Base-by-base conservation (phyloP, 768 basidiomycete species). In the Gloeophyllum trabeum region DNA sequence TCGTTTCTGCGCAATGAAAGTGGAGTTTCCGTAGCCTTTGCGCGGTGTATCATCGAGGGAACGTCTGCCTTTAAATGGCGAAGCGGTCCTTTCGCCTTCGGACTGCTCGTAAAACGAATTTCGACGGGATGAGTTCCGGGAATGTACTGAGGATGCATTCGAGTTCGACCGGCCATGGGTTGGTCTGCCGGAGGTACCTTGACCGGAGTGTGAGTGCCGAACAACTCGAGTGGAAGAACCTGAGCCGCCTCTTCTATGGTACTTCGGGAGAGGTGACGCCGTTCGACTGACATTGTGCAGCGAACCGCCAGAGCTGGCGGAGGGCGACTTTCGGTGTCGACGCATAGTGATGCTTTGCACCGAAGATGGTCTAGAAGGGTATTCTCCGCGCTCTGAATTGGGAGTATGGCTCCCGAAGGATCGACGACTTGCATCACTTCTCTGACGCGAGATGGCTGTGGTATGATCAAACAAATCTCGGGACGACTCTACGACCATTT, bases 331-430 rank as follows among this genome's bases (percentile, higher is more conserved):
- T 32, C 77, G 67, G 59, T 88, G 80, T 36, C 76, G 67, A 32
- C 62, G 71, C 48, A 74, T 75, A 7, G 73, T 73, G 56, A 83
- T 71, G 50, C 88, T 92, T n/a, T 72, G 79, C n/a, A 88, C 69
- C 0, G 90, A 92, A 0, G 85, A 86, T 1, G 91, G 88, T 20
- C 89, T 66, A 1, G 89, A 93, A 14, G 79, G 69, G 53, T 73
- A 68, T 6, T 86, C 86, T 10, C 82, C 86, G 36, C 71, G 69
- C 49, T 96, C 92, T 22, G 89, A 91, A 40, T 84, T 91, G 0
- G 90, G 92, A 0, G 92, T 93, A 42, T 83, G 83, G 49, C 70
- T 80, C 1, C 84, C 85, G 43, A 81, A 72, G 3, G 86, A 88
- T 7, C 77, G 71, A 16, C 87, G 73, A 6, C 77, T 73, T 4